These are phyloP conservation scores for Phytophthora fragariaefolia DNA, from an alignment of 352 stramenopile species.

Conservation along the genomic window DNA sequence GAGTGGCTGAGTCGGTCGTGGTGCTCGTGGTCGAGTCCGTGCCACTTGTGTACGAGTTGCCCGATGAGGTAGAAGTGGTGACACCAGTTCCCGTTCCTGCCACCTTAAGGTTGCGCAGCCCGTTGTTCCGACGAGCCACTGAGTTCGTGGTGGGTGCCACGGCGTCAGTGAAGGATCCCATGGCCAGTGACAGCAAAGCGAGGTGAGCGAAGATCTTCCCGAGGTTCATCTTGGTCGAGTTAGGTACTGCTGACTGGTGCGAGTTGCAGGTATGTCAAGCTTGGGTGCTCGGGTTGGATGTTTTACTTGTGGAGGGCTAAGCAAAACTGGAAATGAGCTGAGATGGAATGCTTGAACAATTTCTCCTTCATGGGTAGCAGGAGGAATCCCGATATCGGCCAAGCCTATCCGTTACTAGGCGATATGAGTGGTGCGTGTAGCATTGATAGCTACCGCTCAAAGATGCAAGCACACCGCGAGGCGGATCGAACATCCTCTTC, in stretches of 20 bases:
- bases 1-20: constrained; percentile 4
- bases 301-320: constrained; percentile 19
- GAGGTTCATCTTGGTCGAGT: constrained; percentile 37
- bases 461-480: constrained; percentile 7
- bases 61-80: constrained; percentile 23
- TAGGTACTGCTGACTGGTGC: constrained; percentile 15
- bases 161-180: constrained; percentile 26
- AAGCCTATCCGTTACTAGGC: constrained; percentile 4
- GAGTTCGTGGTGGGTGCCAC: constrained; percentile 12
- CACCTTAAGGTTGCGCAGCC: constrained; percentile 27
- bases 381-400: neutral
- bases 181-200: constrained; percentile 28
- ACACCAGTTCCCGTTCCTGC: constrained; percentile 25
- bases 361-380: constrained; percentile 1
- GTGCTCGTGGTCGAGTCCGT: constrained; percentile 19
- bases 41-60: constrained; percentile 22
- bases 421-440: neutral
- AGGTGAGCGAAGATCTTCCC: constrained; percentile 37
- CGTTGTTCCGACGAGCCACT: constrained; percentile 11
- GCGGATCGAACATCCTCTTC: constrained; percentile 30
- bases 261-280: constrained; percentile 9
- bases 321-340: constrained; percentile 35
- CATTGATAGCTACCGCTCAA: neutral
- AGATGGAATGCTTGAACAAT: neutral
- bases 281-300: constrained; percentile 12